Base-by-base conservation (phyloP, 2,329 filamentous ascomycete genomes). In the Ambrosiella cleistominuta region DNA sequence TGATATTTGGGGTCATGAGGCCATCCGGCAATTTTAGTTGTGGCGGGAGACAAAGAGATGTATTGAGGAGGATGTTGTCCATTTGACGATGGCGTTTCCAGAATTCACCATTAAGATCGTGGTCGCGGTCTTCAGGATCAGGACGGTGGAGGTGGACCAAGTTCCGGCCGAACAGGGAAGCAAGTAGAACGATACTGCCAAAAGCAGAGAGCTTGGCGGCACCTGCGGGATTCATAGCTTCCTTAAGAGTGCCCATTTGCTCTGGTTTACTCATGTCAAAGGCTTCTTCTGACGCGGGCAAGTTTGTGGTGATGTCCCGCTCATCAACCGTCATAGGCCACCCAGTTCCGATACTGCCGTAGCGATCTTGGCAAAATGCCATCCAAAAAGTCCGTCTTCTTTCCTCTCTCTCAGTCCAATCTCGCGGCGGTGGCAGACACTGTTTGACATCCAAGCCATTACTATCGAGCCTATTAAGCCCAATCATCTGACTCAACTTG, bases 251-350 rank as follows among this genome's bases (percentile, higher is more conserved):
- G 58, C 81, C 76, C 0, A 86, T 86, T 61, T 80, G 76, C 65
- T 90, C 83, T 1, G 86, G 81, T 52, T 81, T 84, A 70, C 86
- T 88, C 71, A 84, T 83, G 17, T 90, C 78, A 65, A 87, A 98
- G 1, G 88, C 83, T 55, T 95, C 86, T 60, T 97, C 91, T 1
- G 84, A 85, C 1, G 85, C 74, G 1, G 93, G 93, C 35, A 98
- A 74, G 63, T 89, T 85, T 27, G 89, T 94, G 72, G 86, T 76
- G 63, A 97, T 87, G 72, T 98, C 93, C 66, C 79, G 80, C 70
- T 98, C 93, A 63, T 97, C 91, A 57, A 97, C 80, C 0, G 80
- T 82, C 86, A 97, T 91, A 0, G 93, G 93, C 93, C 93, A 97
- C 6, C 93, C 93, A 1, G 93, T 97, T 39, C 93, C 93, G 59